These are phyloP conservation scores for Aquilaria yunnanensis DNA, from an alignment of 345 rosid species.

Conservation along the genomic window DNA sequence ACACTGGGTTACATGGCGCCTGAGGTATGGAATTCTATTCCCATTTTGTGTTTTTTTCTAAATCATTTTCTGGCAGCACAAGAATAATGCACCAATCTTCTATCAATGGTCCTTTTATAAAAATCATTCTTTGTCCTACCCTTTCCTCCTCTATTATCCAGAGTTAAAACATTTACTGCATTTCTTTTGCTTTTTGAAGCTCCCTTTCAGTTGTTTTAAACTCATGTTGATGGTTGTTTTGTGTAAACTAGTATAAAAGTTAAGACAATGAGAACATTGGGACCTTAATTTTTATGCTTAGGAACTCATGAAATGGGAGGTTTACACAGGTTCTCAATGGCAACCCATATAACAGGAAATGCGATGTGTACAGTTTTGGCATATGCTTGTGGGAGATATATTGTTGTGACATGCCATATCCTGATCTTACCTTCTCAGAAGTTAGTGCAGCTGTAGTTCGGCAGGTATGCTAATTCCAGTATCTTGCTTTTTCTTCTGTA, in stretches of 20 bases:
- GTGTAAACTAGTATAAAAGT: no score
- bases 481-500: neutral
- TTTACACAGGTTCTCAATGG: slow-evolving; percentile 93
- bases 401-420: slow-evolving; percentile 99
- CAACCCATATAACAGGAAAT: slow-evolving; percentile 88
- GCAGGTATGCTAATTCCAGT: slow-evolving; percentile 44
- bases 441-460: slow-evolving; percentile 96
- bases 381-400: slow-evolving; percentile 97
- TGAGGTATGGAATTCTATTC: slow-evolving; percentile 50
- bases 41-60: neutral
- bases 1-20: slow-evolving; percentile 99
- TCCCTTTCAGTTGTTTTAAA: no score
- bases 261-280: no score
- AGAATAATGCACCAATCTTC: neutral
- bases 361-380: slow-evolving; percentile 96
- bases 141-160: neutral
- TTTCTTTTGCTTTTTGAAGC: no score
- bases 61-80: neutral
- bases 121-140: neutral
- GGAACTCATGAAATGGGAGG: slow-evolving; percentile 16
- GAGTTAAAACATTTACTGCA: no score
- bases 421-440: slow-evolving; percentile 92
- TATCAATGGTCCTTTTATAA: neutral
- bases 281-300: slow-evolving; percentile 1
- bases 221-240: no score